A percentile compares a stretch with the other conserved stretches of the same genome.
Conservation (phyloP, 1,139 yeast genomes). For the Protomyces arabidopsidicola region DNA sequence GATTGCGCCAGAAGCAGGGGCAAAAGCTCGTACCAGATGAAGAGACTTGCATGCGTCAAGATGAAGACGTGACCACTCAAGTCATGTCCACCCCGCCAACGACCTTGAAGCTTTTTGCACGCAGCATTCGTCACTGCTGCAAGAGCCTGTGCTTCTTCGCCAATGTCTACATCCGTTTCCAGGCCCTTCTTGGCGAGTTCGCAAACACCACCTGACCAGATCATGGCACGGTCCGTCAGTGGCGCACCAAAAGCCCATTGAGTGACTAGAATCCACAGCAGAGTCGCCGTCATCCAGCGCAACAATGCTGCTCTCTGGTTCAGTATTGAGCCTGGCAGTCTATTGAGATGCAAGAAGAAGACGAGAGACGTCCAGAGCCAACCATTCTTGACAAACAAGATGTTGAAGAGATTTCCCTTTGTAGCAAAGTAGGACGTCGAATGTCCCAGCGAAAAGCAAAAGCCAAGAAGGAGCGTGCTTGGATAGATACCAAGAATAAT, state of each 20-base stretch:
- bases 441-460: constrained; percentile 18
- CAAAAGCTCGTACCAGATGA: constrained; percentile 61
- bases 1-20: constrained; percentile 38
- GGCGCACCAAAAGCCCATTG: constrained; percentile 90
- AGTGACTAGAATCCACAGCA: constrained; percentile 78
- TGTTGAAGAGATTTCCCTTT: constrained; percentile 64
- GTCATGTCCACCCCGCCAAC: constrained; percentile 91
- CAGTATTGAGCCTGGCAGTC: constrained; percentile 29
- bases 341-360: constrained; percentile 36
- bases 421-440: constrained; percentile 47
- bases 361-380: constrained; percentile 85
- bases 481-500: constrained; percentile 20
- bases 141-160: constrained; percentile 1
- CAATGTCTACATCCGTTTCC: constrained; percentile 3
- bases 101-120: constrained; percentile 62
- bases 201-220: constrained; percentile 80
- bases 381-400: constrained; percentile 73
- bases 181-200: constrained; percentile 33
- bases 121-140: constrained; percentile 43
- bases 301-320: constrained; percentile 31
- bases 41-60: constrained; percentile 64
- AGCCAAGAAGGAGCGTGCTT: constrained; percentile 14
- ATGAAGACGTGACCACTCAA: constrained; percentile 92
- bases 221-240: constrained; percentile 78
- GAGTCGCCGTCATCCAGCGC: constrained; percentile 52